Conservation (phyloP, 2,329 filamentous ascomycete species). For the Monilinia laxa region DNA sequence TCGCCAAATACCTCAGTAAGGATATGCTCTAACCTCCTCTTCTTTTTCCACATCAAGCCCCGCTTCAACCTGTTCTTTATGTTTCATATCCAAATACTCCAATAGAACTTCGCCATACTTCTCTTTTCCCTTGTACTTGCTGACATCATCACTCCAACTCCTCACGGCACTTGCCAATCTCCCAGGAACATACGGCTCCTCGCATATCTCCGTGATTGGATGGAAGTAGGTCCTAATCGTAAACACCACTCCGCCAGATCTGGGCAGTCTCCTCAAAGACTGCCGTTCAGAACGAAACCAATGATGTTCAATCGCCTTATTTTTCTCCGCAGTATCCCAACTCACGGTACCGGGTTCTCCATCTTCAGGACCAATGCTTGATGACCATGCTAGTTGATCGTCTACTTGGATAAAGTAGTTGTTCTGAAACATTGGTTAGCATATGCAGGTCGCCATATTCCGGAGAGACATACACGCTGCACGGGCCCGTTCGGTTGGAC, state of each 20-base stretch:
- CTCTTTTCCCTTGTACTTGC: slow-evolving; percentile 74
- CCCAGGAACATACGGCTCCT: slow-evolving; percentile 72
- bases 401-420: slow-evolving; percentile 92
- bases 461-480: slow-evolving; percentile 37
- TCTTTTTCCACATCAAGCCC: slow-evolving; percentile 64
- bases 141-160: slow-evolving; percentile 79
- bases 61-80: slow-evolving; percentile 67
- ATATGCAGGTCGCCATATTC: slow-evolving; percentile 21
- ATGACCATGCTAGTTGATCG: slow-evolving; percentile 71
- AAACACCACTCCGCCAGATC: slow-evolving; percentile 57
- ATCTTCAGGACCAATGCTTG: slow-evolving; percentile 74
- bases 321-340: slow-evolving; percentile 75
- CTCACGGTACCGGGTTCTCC: slow-evolving; percentile 51
- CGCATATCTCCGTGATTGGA: slow-evolving; percentile 53
- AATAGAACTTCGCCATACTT: slow-evolving; percentile 71
- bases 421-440: slow-evolving; percentile 52
- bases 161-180: slow-evolving; percentile 73
- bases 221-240: slow-evolving; percentile 64
- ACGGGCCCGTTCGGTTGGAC: slow-evolving; percentile 66
- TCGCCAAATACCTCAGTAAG: slow-evolving; percentile 44
- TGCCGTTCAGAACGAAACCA: slow-evolving; percentile 70
- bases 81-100: slow-evolving; percentile 72
- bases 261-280: slow-evolving; percentile 58
- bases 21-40: slow-evolving; percentile 61
- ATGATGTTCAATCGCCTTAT: slow-evolving; percentile 70